A percentile compares a stretch with the other conserved stretches of the same genome.
These are phyloP conservation scores for Vicia villosa DNA, from an alignment of 306 rosid genomes.

Conservation along the genomic window DNA sequence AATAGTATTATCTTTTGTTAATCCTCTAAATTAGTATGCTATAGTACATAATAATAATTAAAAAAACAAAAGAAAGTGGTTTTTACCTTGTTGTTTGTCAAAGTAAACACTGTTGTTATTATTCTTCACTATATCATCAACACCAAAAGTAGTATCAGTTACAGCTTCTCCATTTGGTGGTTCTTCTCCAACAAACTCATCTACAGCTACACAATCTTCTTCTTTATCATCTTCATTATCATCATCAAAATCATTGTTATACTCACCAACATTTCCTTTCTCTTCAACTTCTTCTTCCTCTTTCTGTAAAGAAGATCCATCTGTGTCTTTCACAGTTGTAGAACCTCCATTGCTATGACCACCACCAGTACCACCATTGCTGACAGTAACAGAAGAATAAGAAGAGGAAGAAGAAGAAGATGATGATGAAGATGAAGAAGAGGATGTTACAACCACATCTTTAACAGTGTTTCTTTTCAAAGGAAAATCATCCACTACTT, in stretches of 20 bases:
- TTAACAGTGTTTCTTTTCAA: slow-evolving; percentile 28
- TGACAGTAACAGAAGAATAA: slow-evolving; percentile 1
- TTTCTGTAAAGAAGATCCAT: slow-evolving; percentile 26
- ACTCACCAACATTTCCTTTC: slow-evolving; percentile 6
- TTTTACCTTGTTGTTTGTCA: slow-evolving; percentile 45
- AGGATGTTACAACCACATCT: background rate
- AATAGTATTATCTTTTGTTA: background rate
- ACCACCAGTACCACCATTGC: background rate
- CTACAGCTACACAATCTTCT: slow-evolving; percentile 25
- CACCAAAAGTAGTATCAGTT: slow-evolving; percentile 1
- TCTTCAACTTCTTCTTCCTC: slow-evolving; percentile 33
- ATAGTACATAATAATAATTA: background rate
- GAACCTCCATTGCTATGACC: slow-evolving; percentile 12
- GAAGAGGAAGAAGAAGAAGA: slow-evolving; percentile 10
- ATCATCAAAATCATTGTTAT: background rate
- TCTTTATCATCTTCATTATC: background rate
- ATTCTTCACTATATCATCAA: slow-evolving; percentile 23
- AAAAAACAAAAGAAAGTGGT: background rate
- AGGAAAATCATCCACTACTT: slow-evolving; percentile 32
- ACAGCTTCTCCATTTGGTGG: slow-evolving; percentile 34
- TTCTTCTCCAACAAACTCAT: slow-evolving; percentile 30
- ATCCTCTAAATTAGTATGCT: background rate
- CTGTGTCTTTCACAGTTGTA: slow-evolving; percentile 5
- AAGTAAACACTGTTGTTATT: slow-evolving; percentile 38
- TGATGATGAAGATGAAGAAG: slow-evolving; percentile 18